Evolutionary conservation across 768 basidiomycete species (phyloP).

Genomic region (Leccinum ochraceum): DNA sequence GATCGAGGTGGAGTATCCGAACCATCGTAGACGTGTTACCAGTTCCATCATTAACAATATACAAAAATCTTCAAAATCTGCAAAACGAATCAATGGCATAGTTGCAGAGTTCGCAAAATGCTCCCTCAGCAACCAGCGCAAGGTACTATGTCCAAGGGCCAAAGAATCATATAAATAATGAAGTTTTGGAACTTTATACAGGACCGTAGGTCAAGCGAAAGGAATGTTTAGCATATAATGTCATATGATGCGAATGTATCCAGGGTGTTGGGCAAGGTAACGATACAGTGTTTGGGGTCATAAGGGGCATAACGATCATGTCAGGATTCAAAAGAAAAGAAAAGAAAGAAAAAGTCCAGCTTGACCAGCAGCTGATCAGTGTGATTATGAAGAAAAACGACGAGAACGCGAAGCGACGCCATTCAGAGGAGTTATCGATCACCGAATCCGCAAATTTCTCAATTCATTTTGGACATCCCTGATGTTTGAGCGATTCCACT

Average conservation of each 20-base stretch:
- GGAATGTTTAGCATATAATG: background rate
- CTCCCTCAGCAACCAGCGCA: background rate
- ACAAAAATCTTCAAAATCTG: background rate
- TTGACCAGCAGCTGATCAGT: constrained; percentile 20
- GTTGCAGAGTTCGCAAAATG: background rate
- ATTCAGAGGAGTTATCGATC: background rate
- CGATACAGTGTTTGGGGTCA: constrained; percentile 14
- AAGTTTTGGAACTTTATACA: background rate
- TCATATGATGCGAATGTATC: constrained; percentile 4
- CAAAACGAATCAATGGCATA: background rate
- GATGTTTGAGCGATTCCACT: constrained; percentile 43
- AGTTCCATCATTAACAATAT: background rate
- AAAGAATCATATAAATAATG: constrained; percentile 6
- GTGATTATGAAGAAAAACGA: background rate
- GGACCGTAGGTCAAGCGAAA: background rate
- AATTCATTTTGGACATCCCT: constrained; percentile 41
- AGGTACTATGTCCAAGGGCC: background rate
- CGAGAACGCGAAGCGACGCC: background rate
- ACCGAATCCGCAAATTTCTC: constrained; percentile 28
- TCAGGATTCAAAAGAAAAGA: background rate
- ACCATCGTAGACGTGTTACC: background rate
- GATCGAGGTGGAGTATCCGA: background rate
- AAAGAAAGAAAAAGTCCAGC: background rate
- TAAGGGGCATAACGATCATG: constrained; percentile 2
- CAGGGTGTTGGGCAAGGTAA: constrained; percentile 1